Conservation (phyloP, 2,329 filamentous ascomycete species). For the Pseudomassariella vexata region DNA sequence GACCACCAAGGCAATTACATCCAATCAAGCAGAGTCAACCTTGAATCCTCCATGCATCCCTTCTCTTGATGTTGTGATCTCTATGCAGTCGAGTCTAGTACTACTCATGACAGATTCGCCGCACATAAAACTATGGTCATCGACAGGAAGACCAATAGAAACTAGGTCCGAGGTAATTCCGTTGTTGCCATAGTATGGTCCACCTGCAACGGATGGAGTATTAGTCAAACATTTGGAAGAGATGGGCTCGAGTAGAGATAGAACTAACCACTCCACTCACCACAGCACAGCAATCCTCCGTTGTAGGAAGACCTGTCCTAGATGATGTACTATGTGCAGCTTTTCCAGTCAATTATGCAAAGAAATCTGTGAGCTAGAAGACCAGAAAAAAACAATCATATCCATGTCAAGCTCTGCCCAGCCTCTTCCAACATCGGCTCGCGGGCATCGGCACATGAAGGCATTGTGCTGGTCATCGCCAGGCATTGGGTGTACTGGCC, state of each 20-base stretch:
- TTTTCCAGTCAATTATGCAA: background rate
- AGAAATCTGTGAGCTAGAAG: background rate
- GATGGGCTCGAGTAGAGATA: background rate
- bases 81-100: too few species aligned
- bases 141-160: too few species aligned
- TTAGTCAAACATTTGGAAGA: background rate
- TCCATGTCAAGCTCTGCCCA: background rate
- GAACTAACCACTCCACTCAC: background rate
- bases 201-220: background rate
- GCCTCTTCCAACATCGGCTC: background rate
- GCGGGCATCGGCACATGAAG: background rate
- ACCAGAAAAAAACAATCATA: background rate
- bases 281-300: slow-evolving; percentile 1
- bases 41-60: too few species aligned
- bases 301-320: too few species aligned
- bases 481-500: background rate
- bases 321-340: too few species aligned
- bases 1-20: too few species aligned
- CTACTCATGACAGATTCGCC: too few species aligned
- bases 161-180: too few species aligned
- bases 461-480: background rate
- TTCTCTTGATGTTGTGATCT: too few species aligned
- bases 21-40: too few species aligned
- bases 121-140: too few species aligned
- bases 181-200: background rate